A percentile compares a stretch with the other conserved stretches of the same genome.
Evolutionary conservation across 768 basidiomycete species (phyloP).

Genomic region (Strobilomyces dryophilus): DNA sequence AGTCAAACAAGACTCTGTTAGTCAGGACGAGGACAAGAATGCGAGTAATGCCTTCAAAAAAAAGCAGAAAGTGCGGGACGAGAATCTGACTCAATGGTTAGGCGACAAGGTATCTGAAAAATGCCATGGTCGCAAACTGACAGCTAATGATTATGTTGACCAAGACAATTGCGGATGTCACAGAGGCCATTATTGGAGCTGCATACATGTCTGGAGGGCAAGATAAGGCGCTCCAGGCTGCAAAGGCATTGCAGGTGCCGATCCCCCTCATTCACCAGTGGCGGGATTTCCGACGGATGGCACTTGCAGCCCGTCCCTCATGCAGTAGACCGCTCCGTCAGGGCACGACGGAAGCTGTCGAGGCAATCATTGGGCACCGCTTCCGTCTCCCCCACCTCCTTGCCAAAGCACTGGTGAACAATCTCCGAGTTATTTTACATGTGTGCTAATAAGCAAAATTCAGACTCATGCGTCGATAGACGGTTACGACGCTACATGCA

Average conservation of each 20-base stretch:
- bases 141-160: constrained; percentile 12
- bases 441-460: constrained; percentile 8
- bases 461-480: constrained; percentile 69
- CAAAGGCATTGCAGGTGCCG: constrained; percentile 62
- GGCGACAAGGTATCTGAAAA: constrained; percentile 65
- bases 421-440: not conserved
- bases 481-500: constrained; percentile 51
- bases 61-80: constrained; percentile 41
- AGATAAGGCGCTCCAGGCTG: constrained; percentile 58
- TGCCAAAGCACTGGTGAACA: constrained; percentile 65
- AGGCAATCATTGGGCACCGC: constrained; percentile 58
- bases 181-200: constrained; percentile 81
- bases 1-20: constrained; percentile 9
- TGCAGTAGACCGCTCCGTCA: constrained; percentile 42
- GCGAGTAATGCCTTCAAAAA: constrained; percentile 21
- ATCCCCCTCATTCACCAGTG: constrained; percentile 62
- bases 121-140: not conserved
- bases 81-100: constrained; percentile 49
- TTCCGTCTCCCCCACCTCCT: constrained; percentile 63
- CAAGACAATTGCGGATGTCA: constrained; percentile 79
- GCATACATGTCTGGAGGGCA: constrained; percentile 73
- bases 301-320: constrained; percentile 40
- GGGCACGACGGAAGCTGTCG: constrained; percentile 52
- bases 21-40: constrained; percentile 11
- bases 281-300: constrained; percentile 61